phyloP scores from a whole-genome alignment of 129 eudicot species.

The Rutidosis leptorrhynchoides region DNA sequence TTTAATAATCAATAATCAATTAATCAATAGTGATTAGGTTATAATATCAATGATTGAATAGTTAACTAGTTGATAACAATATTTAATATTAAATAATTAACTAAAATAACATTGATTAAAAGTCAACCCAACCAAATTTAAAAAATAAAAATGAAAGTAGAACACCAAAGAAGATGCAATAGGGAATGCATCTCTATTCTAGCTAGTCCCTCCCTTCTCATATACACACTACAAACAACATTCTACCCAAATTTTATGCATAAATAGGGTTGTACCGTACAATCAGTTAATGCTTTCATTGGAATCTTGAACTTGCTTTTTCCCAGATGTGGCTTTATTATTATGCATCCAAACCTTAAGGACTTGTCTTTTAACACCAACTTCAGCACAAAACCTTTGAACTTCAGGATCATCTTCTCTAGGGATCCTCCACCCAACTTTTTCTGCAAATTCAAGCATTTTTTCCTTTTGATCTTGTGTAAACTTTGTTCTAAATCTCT shows the following conservation, averaged over 20 bases:
- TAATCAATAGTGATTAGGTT: not conserved
- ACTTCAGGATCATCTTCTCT: slow-evolving; percentile 80
- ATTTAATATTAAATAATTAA: slow-evolving; percentile 11
- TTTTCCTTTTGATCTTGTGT: slow-evolving; percentile 81
- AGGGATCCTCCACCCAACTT: slow-evolving; percentile 86
- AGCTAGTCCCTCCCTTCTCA: slow-evolving; percentile 18
- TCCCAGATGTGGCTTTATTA: slow-evolving; percentile 65
- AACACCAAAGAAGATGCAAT: slow-evolving; percentile 28
- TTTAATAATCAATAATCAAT: not conserved
- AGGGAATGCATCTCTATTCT: slow-evolving; percentile 26
- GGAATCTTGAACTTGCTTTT: slow-evolving; percentile 53
- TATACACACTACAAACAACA: slow-evolving; percentile 39
- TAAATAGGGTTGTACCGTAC: slow-evolving; percentile 27
- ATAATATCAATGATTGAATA: not conserved
- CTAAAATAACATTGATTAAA: slow-evolving; percentile 27
- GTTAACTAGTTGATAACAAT: not conserved
- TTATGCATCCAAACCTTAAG: slow-evolving; percentile 97
- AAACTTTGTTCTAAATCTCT: slow-evolving; percentile 67
- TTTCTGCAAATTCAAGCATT: slow-evolving; percentile 88
- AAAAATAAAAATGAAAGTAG: slow-evolving; percentile 16
- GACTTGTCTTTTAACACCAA: slow-evolving; percentile 82
- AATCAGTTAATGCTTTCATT: slow-evolving; percentile 37
- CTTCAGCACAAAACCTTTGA: slow-evolving; percentile 74
- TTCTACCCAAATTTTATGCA: slow-evolving; percentile 32
- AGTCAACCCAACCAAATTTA: slow-evolving; percentile 24